Percentiles rank a stretch among this genome's conserved stretches.
Conservation (phyloP, 1,139 yeast genomes). For the Nakaseomyces nivariensis region DNA sequence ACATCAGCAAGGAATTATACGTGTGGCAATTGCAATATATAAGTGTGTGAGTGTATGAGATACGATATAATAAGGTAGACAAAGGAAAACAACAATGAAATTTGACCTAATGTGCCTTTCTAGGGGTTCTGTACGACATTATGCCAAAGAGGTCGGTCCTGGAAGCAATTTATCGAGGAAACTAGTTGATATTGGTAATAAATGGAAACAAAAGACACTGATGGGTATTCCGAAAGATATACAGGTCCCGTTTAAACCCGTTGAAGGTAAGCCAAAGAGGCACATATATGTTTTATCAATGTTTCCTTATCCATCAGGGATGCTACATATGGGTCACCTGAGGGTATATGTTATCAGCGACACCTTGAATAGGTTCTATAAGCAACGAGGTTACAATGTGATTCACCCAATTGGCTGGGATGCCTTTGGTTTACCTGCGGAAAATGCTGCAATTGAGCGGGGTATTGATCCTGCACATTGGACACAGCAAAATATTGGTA, state of each 20-base stretch:
- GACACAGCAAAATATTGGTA: constrained; percentile 67
- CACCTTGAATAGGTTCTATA: constrained; percentile 64
- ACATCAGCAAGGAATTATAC: no score
- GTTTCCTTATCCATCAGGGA: constrained; percentile 97
- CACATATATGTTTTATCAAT: constrained; percentile 55
- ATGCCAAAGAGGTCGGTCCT: not conserved
- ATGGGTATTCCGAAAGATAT: constrained; percentile 10
- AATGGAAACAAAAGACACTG: constrained; percentile 23
- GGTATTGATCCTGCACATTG: constrained; percentile 69
- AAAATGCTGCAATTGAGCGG: constrained; percentile 90
- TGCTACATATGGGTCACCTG: constrained; percentile 84
- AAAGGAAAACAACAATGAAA: not conserved
- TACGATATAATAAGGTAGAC: no score
- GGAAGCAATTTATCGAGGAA: not conserved
- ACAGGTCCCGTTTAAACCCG: constrained; percentile 3
- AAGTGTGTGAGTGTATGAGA: no score
- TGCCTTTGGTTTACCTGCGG: constrained; percentile 97
- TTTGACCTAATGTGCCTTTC: not conserved
- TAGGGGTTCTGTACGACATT: not conserved
- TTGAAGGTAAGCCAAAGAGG: constrained; percentile 6
- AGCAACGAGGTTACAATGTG: constrained; percentile 67
- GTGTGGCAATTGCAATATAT: no score
- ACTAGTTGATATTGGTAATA: constrained; percentile 17
- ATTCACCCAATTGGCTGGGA: constrained; percentile 99
- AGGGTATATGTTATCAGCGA: constrained; percentile 90